Evolutionary conservation across 345 rosid genomes (phyloP).

Genomic region (Firmiana major): DNA sequence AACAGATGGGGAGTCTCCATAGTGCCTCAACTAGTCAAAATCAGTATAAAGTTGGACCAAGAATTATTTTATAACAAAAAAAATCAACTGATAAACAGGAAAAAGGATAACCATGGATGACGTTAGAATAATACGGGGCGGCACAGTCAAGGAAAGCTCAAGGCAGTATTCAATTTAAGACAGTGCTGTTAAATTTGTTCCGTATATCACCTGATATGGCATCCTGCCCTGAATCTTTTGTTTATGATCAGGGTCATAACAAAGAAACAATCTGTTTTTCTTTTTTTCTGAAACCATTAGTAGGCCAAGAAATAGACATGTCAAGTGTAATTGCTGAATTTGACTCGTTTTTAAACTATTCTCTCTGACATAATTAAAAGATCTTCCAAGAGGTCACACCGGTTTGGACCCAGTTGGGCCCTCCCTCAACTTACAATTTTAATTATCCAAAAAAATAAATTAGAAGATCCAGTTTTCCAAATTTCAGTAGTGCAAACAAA

Average conservation of each 20-base stretch:
- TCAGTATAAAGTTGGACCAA: neutral
- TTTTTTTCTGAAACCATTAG: neutral
- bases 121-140: neutral
- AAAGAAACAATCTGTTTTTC: neutral
- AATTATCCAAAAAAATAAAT: neutral
- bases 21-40: neutral
- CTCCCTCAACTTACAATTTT: too few relatives aligned
- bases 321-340: neutral
- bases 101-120: neutral
- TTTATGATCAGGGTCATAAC: neutral
- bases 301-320: neutral
- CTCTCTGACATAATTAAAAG: too few relatives aligned
- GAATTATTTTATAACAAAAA: neutral
- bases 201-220: neutral
- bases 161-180: neutral
- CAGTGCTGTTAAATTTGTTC: neutral
- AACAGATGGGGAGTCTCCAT: neutral
- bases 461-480: neutral
- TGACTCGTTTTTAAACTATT: neutral
- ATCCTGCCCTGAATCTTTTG: neutral
- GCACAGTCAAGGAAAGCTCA: neutral
- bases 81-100: neutral
- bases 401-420: too few relatives aligned
- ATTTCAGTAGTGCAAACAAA: neutral
- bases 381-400: too few relatives aligned